Base-by-base conservation (phyloP, 1,139 yeast genomes). In the Nakaseomyces bracarensis region DNA sequence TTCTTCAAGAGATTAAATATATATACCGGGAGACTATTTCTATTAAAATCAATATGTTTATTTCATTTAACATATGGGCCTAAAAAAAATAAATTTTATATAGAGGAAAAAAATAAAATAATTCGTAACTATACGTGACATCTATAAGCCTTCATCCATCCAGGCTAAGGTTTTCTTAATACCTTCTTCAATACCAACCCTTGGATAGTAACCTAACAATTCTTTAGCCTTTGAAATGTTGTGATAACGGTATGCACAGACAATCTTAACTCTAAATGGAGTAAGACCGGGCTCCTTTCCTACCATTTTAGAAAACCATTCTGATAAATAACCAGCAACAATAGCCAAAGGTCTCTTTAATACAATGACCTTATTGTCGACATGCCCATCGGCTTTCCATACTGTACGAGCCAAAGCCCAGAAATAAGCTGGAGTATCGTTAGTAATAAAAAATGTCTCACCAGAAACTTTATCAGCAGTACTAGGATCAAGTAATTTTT, bases 361-460 rank as follows among this genome's bases (percentile, higher is more conserved):
- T 11, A 79, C 87, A 52, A 86, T 77, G 51, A 79, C 81, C 43
- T 67, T 71, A 20, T 72, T 72, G 49, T 83, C 93, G 42, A 83
- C 72, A 57, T 81, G 82, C 1, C 96, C 96, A 64, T 87, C 96
- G 21, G 91, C 91, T 58, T 89, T 89, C 97, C 97, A 91, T 18
- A 91, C 95, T 2, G 95, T 83, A 58, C 96, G 77, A 3, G 97
- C 96, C 54, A 93, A 71, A 3, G 96, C 86, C 97, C 98, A 93
- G 64, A 93, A 93, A 65, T 89, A 93, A 16, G 94, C 77, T 19
- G 98, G 98, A 4, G 89, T 74, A 63, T 89, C 98, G 60, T 93
- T 93, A 13, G 98, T 91, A 49, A 93, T 70, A 56, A 91, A 85
- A 63, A 87, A 91, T 0, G 84, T 76, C 61, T 91, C 84, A 37